Evolutionary conservation across 106 monocot species (phyloP), one percentile per base, ranked within the genome.

Genomic region (Allium sativum): DNA sequence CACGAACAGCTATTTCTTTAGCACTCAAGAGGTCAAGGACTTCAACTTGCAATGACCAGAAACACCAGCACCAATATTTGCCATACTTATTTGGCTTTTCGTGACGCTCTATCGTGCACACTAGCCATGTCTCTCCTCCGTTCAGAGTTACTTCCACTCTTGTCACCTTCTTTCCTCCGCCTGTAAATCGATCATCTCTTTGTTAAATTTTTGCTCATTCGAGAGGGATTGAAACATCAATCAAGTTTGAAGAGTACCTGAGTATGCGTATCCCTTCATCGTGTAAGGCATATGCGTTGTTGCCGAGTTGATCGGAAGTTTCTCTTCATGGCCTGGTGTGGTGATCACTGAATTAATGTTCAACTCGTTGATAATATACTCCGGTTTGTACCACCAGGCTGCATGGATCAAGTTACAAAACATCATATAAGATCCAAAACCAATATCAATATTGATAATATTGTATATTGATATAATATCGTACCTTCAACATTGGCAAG

Each of bases 21-120:
- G 90, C 72, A 1, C 76, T 73, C 48, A 98, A 69, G 45, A 98
- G 69, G 65, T 82, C 82, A 14, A 78, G 56, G 17, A 80, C 69
- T 53, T 91, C 84, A 1, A 98, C 73, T 1, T 88, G 74, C 40
- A 91, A 45, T 11, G 79, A 87, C 96, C 96, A 98, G 74, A 98
- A 98, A 69, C 96, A 91, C 96, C 96, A 98, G 76, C 96, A 98
- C 96, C 96, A 98, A 72, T 88, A 98, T 62, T 82, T 91, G n/a
- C 96, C 96, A 51, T 88, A 88, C 77, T 82, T 85, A 76, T 68
- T 98, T 17, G 96, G 84, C 66, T 78, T 82, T 74, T 98, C 96
- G 1, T 70, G 79, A 50, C 68, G 88, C 44, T 98, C 84, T 15
- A 98, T 48, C 0, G 65, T 48, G 82, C 88, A 82, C 13, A 84